A percentile compares a stretch with the other conserved stretches of the same genome.
These are phyloP conservation scores for Irpex lacteus DNA, from an alignment of 1,284 basidiomycete species.

Conservation along the genomic window DNA sequence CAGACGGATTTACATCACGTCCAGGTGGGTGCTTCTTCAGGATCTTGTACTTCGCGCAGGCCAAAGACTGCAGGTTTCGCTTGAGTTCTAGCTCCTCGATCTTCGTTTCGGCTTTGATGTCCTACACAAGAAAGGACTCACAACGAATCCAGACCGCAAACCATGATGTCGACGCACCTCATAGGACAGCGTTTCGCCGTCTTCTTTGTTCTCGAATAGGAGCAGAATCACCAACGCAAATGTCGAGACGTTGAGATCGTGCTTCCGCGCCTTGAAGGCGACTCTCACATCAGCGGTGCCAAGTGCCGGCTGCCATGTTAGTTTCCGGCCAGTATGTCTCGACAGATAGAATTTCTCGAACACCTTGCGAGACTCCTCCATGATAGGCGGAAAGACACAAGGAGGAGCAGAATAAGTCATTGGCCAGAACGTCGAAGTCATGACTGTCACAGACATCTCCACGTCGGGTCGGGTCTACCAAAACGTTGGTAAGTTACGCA, in stretches of 20 bases:
- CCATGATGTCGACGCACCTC: constrained; percentile 41
- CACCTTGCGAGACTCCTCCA: constrained; percentile 65
- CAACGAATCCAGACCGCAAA: constrained; percentile 8
- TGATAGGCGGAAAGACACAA: constrained; percentile 66
- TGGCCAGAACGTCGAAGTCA: constrained; percentile 95
- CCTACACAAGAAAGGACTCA: constrained; percentile 36
- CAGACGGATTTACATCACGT: constrained; percentile 73
- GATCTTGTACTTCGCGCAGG: constrained; percentile 96
- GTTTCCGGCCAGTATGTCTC: constrained; percentile 84
- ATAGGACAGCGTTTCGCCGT: constrained; percentile 73
- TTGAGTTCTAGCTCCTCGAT: constrained; percentile 82
- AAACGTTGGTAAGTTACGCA: constrained; percentile 2
- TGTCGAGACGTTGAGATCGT: constrained; percentile 94
- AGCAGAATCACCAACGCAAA: constrained; percentile 87
- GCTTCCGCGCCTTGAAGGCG: constrained; percentile 75
- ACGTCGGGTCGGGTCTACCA: constrained; percentile 58
- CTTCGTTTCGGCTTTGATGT: constrained; percentile 67
- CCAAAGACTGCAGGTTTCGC: constrained; percentile 92
- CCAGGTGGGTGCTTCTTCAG: constrained; percentile 90
- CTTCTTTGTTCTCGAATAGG: constrained; percentile 76
- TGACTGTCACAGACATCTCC: constrained; percentile 83
- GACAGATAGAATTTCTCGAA: constrained; percentile 92
- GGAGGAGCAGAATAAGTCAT: constrained; percentile 61
- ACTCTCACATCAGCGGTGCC: constrained; percentile 91
- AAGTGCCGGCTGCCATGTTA: constrained; percentile 93